Evolutionary conservation across 345 rosid species (phyloP).

Genomic region (Sapria himalayana): DNA sequence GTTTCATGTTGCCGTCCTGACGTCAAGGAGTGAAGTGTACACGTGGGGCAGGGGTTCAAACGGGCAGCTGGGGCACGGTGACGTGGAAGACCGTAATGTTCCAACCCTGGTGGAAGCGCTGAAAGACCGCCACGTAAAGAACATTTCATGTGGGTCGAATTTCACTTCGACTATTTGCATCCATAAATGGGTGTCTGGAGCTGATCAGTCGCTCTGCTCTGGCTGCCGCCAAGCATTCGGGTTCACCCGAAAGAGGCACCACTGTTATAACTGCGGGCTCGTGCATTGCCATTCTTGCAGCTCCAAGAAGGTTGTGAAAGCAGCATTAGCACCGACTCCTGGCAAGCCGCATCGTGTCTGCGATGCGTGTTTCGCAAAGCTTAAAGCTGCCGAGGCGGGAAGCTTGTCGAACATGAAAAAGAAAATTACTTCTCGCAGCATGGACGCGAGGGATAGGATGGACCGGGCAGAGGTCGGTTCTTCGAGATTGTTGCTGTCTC

Average conservation of each 20-base stretch:
- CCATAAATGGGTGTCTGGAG: conserved; percentile 92
- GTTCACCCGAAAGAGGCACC: conserved; percentile 85
- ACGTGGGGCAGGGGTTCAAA: conserved; percentile 93
- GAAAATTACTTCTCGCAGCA: conserved; percentile 20
- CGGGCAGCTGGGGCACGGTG: conserved; percentile 86
- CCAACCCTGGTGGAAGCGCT: conserved; percentile 77
- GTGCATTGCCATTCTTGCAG: conserved; percentile 95
- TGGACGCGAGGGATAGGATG: conserved; percentile 31
- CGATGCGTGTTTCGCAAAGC: conserved; percentile 69
- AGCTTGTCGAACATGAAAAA: conserved; percentile 15
- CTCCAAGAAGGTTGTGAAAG: conserved; percentile 78
- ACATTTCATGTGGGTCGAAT: conserved; percentile 81
- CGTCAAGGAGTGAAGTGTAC: conserved; percentile 84
- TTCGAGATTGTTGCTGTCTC: conserved; percentile 37
- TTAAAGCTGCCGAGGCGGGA: conserved; percentile 57
- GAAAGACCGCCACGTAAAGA: conserved; percentile 72
- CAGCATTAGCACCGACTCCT: conserved; percentile 95
- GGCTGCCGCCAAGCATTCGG: conserved; percentile 88
- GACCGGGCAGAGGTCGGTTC: conserved; percentile 25
- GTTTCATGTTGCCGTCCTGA: conserved; percentile 61
- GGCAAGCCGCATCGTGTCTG: conserved; percentile 95
- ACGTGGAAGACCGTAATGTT: conserved; percentile 39
- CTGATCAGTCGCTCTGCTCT: conserved; percentile 82
- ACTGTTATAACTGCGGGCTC: conserved; percentile 80
- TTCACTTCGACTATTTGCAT: conserved; percentile 75